Conservation (phyloP, 371 early-diverging fungal species). For the Blakeslea trispora region DNA sequence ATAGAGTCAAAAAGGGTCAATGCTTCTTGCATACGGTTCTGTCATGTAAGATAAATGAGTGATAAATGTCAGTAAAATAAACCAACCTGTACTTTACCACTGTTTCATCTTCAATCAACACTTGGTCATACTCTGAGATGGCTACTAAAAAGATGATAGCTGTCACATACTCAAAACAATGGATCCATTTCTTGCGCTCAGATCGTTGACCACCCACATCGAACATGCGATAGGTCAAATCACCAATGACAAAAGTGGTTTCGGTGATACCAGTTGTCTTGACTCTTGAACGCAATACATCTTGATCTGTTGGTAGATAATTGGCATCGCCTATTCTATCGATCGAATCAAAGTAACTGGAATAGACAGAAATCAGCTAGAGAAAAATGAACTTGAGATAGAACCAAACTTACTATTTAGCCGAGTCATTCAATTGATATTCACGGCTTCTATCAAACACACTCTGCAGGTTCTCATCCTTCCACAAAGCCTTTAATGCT, state of each 20-base stretch:
- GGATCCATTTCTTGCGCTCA: constrained; percentile 94
- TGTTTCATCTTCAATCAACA: constrained; percentile 90
- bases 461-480: constrained; percentile 71
- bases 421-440: constrained; percentile 86
- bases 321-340: constrained; percentile 74
- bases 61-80: too few species aligned
- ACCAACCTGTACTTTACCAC: constrained; percentile 43
- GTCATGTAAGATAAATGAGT: too few species aligned
- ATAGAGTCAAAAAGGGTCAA: constrained; percentile 75
- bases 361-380: constrained; percentile 1
- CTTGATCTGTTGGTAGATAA: constrained; percentile 89
- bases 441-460: constrained; percentile 74
- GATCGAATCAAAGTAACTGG: constrained; percentile 86
- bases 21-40: constrained; percentile 91
- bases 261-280: constrained; percentile 90
- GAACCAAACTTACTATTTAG: constrained; percentile 79
- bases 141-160: constrained; percentile 92
- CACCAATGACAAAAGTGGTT: constrained; percentile 80
- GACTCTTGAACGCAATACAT: constrained; percentile 78
- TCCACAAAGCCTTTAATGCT: constrained; percentile 77
- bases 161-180: constrained; percentile 93
- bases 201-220: constrained; percentile 94
- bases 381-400: too few species aligned
- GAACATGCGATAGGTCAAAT: constrained; percentile 85
- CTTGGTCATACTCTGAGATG: constrained; percentile 92